Evolutionary conservation across 495 filamentous ascomycete genomes (phyloP).

Genomic region (Aspergillus panamensis): DNA sequence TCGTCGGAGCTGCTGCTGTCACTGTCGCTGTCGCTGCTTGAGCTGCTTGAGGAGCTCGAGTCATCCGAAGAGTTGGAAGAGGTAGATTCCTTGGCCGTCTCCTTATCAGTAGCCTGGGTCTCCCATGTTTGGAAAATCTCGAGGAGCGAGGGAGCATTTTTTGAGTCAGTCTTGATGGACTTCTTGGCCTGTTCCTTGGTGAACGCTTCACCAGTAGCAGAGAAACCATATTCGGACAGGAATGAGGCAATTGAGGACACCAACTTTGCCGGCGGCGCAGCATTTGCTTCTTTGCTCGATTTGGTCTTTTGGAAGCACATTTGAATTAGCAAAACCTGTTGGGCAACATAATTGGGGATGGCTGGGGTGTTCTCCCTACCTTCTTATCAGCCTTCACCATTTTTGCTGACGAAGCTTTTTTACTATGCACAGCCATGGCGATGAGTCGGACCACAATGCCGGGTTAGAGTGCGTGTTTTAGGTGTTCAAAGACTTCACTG

Average conservation of each 20-base stretch:
- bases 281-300: constrained; percentile 17
- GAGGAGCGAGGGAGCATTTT: constrained; percentile 43
- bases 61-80: constrained; percentile 19
- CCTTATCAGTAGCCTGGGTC: constrained; percentile 18
- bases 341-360: background rate
- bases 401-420: constrained; percentile 26
- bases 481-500: background rate
- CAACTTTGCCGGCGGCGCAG: constrained; percentile 53
- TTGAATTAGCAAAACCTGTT: constrained; percentile 1
- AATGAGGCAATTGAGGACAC: constrained; percentile 64
- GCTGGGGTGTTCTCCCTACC: constrained; percentile 21
- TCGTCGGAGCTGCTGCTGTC: constrained; percentile 33
- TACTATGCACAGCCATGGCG: constrained; percentile 35
- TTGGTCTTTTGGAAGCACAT: constrained; percentile 14
- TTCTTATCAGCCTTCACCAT: constrained; percentile 37
- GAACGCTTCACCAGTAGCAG: constrained; percentile 55
- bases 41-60: constrained; percentile 9
- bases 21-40: constrained; percentile 24
- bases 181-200: constrained; percentile 47
- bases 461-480: background rate
- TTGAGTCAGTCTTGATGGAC: constrained; percentile 27
- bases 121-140: constrained; percentile 51
- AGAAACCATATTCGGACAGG: constrained; percentile 62
- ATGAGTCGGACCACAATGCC: background rate
- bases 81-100: constrained; percentile 2